Conservation (phyloP, 2,329 filamentous ascomycete genomes). For the Hypoxylon sp. region DNA sequence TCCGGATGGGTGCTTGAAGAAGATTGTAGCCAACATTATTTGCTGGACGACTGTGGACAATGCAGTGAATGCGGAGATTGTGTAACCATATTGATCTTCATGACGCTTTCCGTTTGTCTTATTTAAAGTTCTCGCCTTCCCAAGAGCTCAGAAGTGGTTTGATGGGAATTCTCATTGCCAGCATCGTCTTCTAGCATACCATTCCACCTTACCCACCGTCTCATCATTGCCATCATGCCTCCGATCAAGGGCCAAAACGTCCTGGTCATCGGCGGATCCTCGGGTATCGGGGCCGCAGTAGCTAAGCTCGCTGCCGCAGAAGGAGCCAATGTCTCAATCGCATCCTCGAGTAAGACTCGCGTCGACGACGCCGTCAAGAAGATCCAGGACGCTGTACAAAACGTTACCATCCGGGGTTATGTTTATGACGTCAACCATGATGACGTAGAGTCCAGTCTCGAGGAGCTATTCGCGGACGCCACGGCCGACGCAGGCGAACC, state of each 20-base stretch:
- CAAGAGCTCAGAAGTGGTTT: neutral
- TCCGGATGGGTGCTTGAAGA: neutral
- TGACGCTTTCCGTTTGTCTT: neutral
- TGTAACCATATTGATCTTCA: neutral
- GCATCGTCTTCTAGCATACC: neutral
- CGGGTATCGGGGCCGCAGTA: constrained; percentile 73
- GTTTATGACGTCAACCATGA: constrained; percentile 64
- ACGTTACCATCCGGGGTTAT: constrained; percentile 56
- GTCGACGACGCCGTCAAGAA: constrained; percentile 62
- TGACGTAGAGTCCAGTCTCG: constrained; percentile 64
- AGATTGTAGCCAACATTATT: neutral
- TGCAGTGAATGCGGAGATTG: neutral
- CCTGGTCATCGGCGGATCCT: constrained; percentile 74
- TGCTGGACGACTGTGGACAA: neutral
- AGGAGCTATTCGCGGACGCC: constrained; percentile 59
- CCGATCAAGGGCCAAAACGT: constrained; percentile 55
- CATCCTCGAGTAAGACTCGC: constrained; percentile 68
- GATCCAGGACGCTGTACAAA: constrained; percentile 60
- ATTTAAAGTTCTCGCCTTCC: neutral
- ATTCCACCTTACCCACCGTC: neutral
- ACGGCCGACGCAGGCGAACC: constrained; percentile 49
- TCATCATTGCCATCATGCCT: constrained; percentile 32
- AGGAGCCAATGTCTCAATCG: constrained; percentile 70
- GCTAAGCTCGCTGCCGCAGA: constrained; percentile 70
- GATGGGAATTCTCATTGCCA: neutral